A percentile compares a stretch with the other conserved stretches of the same genome.
Evolutionary conservation across 306 rosid species (phyloP).

Genomic region (Prunus mira): DNA sequence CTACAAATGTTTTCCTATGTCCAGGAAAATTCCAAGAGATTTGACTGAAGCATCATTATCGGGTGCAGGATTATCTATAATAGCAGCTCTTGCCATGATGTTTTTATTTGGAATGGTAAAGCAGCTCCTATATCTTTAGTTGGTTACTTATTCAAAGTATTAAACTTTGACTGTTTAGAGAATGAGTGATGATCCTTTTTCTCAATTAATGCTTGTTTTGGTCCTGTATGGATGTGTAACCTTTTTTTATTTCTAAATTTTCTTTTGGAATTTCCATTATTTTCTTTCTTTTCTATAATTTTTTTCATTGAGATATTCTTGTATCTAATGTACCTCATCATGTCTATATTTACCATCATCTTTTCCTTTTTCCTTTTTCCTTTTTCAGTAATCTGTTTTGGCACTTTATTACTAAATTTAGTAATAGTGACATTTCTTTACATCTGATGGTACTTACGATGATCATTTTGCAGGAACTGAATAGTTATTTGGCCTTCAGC

Average conservation of each 20-base stretch:
- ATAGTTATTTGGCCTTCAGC: slow-evolving; percentile 70
- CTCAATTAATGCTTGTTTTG: not conserved
- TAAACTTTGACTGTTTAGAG: not conserved
- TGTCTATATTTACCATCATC: not conserved
- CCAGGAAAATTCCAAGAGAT: slow-evolving; percentile 97
- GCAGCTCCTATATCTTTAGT: slow-evolving; percentile 21
- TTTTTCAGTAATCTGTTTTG: not conserved
- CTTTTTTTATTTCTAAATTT: not conserved
- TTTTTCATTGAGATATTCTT: not conserved
- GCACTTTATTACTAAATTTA: not conserved
- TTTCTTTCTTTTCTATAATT: not conserved
- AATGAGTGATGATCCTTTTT: not conserved
- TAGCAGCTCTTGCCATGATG: slow-evolving; percentile 80
- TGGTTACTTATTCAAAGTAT: not conserved
- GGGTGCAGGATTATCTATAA: slow-evolving; percentile 89
- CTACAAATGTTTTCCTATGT: slow-evolving; percentile 19
- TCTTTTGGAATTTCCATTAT: not conserved
- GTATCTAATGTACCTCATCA: not conserved
- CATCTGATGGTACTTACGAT: not conserved
- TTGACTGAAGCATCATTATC: slow-evolving; percentile 93
- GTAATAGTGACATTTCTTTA: not conserved
- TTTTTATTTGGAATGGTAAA: slow-evolving; percentile 96
- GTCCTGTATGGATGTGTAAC: not conserved
- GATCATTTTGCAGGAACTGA: slow-evolving; percentile 68
- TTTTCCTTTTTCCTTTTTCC: too few species aligned